Percentiles rank a stretch among this genome's conserved stretches.
phyloP scores from a whole-genome alignment of 139 green algal species.

The Volvox africanus region DNA sequence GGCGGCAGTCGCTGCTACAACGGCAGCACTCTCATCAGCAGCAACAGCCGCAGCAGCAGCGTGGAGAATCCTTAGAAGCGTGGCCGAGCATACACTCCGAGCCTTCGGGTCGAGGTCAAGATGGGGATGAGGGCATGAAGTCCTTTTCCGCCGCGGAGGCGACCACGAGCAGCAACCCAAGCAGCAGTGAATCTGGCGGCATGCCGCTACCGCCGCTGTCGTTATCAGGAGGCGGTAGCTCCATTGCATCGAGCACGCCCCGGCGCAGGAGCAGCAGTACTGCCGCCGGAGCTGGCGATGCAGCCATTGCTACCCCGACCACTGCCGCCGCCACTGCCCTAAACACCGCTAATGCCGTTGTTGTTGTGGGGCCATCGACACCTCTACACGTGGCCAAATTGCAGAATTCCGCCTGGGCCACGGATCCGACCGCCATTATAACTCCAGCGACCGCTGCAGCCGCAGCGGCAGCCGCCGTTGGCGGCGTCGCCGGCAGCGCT shows the following conservation, averaged over 20 bases:
- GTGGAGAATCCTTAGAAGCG: not conserved
- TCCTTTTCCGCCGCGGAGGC: not conserved
- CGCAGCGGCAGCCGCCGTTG: not conserved
- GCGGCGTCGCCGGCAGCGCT: not conserved
- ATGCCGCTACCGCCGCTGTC: not conserved
- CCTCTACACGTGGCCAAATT: conserved; percentile 11
- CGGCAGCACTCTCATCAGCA: not conserved
- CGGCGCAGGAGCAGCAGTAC: not conserved
- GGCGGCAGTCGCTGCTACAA: not conserved
- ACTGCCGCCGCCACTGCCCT: not conserved
- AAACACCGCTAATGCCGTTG: not conserved
- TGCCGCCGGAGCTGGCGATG: not conserved
- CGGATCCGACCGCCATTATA: not conserved
- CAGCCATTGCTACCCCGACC: not conserved
- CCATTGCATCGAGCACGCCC: not conserved
- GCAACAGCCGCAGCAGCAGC: not conserved
- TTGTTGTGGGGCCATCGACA: not conserved
- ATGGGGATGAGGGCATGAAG: not conserved
- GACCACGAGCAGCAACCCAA: not conserved
- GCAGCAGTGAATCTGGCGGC: not conserved
- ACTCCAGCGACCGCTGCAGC: not conserved
- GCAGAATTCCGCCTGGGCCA: not conserved
- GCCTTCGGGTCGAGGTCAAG: not conserved
- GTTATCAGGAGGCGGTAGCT: not conserved
- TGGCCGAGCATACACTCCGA: not conserved